Evolutionary conservation across 176 grass and related monocot species (phyloP).

Genomic region (Rhynchospora pubera): DNA sequence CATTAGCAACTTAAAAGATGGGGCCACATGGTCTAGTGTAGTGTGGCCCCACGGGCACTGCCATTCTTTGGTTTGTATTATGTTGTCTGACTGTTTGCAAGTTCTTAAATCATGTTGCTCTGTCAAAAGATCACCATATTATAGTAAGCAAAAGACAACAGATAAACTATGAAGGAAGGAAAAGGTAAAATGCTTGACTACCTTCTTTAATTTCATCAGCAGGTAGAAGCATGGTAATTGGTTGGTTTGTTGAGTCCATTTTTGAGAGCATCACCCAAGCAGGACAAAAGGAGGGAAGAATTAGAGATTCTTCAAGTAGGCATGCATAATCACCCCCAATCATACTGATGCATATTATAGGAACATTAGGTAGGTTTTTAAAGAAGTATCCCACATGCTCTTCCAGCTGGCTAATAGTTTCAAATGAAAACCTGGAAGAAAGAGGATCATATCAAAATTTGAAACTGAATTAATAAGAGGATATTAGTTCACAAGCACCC

Average conservation of each 20-base stretch:
- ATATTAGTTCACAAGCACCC: slow-evolving; percentile 2
- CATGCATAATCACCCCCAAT: slow-evolving; percentile 61
- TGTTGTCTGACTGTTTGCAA: slow-evolving; percentile 27
- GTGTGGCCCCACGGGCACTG: slow-evolving; percentile 62
- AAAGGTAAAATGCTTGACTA: too few relatives aligned
- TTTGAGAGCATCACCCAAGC: slow-evolving; percentile 86
- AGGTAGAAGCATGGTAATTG: too few relatives aligned
- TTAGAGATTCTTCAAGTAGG: slow-evolving; percentile 43
- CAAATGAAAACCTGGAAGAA: slow-evolving; percentile 37
- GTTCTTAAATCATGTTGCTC: slow-evolving; percentile 31
- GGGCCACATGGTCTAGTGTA: slow-evolving; percentile 53
- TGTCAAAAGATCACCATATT: slow-evolving; percentile 30
- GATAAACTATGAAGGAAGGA: too few relatives aligned
- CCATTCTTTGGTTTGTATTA: slow-evolving; percentile 45
- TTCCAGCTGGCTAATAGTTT: slow-evolving; percentile 51
- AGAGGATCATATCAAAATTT: slow-evolving; percentile 6
- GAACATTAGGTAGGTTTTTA: slow-evolving; percentile 55
- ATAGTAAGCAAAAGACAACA: background rate
- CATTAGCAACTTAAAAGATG: slow-evolving; percentile 57
- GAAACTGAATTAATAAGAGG: slow-evolving; percentile 5
- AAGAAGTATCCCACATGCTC: slow-evolving; percentile 58
- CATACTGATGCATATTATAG: slow-evolving; percentile 84
- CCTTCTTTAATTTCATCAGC: too few relatives aligned
- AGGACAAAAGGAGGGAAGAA: slow-evolving; percentile 45
- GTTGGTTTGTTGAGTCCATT: slow-evolving; percentile 62